phyloP scores from a whole-genome alignment of 169 alveolate species.

The Cryptosporidium baileyi region DNA sequence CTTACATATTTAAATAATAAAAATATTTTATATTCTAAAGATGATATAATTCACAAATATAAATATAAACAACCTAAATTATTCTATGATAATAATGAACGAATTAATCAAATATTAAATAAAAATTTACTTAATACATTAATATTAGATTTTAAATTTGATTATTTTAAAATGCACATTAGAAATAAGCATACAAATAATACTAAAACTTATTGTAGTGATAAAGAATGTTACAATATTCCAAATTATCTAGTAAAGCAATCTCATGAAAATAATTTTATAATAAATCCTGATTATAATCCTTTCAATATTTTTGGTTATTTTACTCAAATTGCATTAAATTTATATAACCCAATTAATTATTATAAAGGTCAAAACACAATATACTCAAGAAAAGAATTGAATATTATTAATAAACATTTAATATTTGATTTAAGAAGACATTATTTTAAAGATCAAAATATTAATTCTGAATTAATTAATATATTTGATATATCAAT shows the following conservation, averaged over 20 bases:
- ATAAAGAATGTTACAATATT: constrained; percentile 10
- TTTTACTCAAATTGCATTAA: background rate
- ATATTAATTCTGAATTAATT: background rate
- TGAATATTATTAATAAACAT: background rate
- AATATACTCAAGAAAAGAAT: constrained; percentile 6
- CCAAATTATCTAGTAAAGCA: constrained; percentile 11
- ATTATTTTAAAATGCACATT: background rate
- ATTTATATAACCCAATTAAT: background rate
- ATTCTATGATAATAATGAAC: background rate
- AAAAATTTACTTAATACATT: background rate
- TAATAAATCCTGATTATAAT: background rate
- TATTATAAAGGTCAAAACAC: background rate
- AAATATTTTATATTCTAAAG: background rate
- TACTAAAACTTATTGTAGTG: background rate
- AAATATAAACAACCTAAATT: background rate
- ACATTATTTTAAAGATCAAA: background rate
- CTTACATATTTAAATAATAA: background rate
- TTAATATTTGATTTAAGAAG: constrained; percentile 18
- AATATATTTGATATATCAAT: background rate
- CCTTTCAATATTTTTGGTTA: constrained; percentile 12
- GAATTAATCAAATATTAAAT: background rate
- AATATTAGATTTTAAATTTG: constrained; percentile 1
- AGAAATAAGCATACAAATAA: constrained; percentile 22
- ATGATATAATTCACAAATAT: background rate
- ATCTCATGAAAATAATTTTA: background rate